Evolutionary conservation across 176 grass and related monocot genomes (phyloP).

Genomic region (Eleusine coracana): DNA sequence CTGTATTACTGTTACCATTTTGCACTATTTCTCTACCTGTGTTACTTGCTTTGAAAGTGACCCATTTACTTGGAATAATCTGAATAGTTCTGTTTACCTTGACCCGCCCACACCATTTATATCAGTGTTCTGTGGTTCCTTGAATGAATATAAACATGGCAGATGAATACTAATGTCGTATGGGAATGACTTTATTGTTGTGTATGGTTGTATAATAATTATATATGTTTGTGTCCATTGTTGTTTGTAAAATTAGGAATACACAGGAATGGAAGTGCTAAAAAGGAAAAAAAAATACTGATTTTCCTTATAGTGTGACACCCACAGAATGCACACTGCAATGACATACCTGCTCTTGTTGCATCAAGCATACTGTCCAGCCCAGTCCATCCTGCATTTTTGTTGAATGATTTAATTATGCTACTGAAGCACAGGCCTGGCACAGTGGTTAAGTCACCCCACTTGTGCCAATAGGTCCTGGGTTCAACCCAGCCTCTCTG

Average conservation of each 20-base stretch:
- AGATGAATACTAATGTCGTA: background rate
- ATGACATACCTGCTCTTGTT: background rate
- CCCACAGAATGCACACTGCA: background rate
- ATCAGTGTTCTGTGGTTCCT: background rate
- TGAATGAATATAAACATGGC: conserved; percentile 6
- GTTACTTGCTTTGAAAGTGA: conserved; percentile 3
- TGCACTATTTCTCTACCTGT: conserved; percentile 19
- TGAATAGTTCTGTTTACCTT: background rate
- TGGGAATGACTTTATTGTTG: background rate
- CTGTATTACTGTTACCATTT: conserved; percentile 43
- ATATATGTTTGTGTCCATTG: background rate
- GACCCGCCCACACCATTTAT: background rate
- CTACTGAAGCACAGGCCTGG: too few species aligned
- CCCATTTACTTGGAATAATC: conserved; percentile 33
- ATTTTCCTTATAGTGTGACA: background rate
- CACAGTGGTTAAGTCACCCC: too few species aligned
- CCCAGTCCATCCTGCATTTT: background rate
- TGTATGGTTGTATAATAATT: background rate
- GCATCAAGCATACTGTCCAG: background rate
- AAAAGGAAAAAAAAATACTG: background rate
- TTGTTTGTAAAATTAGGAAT: conserved; percentile 5
- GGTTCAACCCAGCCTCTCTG: too few species aligned
- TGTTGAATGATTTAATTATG: too few species aligned
- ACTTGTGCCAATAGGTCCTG: too few species aligned
- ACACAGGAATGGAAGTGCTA: background rate